A percentile compares a stretch with the other conserved stretches of the same genome.
Conservation (phyloP, 805 yeast species). For the Saturnispora sekii region DNA sequence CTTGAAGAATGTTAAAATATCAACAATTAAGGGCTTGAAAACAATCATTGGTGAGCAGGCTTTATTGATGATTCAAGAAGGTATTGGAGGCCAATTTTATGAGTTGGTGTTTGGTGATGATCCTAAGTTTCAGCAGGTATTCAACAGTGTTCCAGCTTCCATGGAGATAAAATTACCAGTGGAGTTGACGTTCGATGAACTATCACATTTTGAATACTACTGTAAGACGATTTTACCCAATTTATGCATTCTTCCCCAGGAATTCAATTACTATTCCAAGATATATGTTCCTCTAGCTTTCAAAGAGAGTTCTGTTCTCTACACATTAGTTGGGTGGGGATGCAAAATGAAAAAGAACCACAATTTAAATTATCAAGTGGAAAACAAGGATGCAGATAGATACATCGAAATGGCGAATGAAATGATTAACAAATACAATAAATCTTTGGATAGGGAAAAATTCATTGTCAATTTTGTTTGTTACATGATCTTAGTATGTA, state of each 20-base stretch:
- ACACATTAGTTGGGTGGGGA: conserved; percentile 49
- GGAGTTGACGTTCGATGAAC: conserved; percentile 13
- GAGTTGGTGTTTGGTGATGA: conserved; percentile 8
- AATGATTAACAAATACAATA: conserved; percentile 7
- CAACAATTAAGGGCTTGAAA: conserved; percentile 7
- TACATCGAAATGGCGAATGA: conserved; percentile 13
- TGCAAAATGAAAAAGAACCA: conserved; percentile 21
- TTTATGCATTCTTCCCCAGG: conserved; percentile 38
- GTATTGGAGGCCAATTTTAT: conserved; percentile 4
- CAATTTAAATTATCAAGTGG: conserved; percentile 16
- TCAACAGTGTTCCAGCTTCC: conserved; percentile 8
- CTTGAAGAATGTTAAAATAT: conserved; percentile 5
- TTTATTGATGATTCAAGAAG: conserved; percentile 4
- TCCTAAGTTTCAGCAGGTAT: conserved; percentile 11
- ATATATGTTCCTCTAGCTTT: conserved; percentile 48
- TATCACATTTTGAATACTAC: conserved; percentile 36
- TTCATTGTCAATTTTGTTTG: conserved; percentile 22
- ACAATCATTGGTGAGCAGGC: conserved; percentile 7
- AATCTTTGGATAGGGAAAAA: conserved; percentile 13
- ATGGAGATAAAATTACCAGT: conserved; percentile 17
- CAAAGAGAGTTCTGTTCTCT: conserved; percentile 36
- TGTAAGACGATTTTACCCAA: conserved; percentile 35
- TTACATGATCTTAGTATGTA: conserved; percentile 24
- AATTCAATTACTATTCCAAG: conserved; percentile 40
- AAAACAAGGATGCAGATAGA: conserved; percentile 15